Conservation (phyloP, 208 protist species). For the Leishmania aethiopica region DNA sequence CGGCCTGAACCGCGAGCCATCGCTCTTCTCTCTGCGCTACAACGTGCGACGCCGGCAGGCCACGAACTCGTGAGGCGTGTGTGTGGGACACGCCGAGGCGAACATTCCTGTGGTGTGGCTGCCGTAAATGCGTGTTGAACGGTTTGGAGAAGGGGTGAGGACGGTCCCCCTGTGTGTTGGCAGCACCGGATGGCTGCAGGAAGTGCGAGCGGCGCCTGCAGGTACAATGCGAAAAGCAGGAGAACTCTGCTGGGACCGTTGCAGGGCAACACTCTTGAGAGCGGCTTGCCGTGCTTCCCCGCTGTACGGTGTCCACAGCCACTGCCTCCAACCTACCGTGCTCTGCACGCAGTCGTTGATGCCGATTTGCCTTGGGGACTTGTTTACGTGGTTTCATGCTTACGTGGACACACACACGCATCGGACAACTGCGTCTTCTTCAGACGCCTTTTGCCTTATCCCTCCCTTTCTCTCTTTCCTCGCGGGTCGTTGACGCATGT, state of each 20-base stretch:
- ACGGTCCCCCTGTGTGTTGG: neutral
- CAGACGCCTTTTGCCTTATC: no score
- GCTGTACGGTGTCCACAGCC: neutral
- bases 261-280: neutral
- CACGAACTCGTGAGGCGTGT: constrained; percentile 28
- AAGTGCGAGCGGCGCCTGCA: neutral
- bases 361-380: neutral
- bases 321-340: neutral
- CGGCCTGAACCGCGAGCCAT: constrained; percentile 71
- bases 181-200: neutral
- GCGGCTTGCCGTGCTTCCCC: neutral
- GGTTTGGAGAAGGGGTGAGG: neutral
- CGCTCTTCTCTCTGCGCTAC: constrained; percentile 87
- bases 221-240: neutral
- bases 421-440: neutral
- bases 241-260: neutral
- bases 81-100: neutral
- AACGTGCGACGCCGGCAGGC: constrained; percentile 61
- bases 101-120: neutral
- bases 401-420: neutral
- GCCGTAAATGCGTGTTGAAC: neutral
- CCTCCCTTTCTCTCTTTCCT: neutral
- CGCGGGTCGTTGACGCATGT: neutral
- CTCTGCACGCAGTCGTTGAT: neutral
- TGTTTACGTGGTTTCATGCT: neutral